Conservation (phyloP, 75 land plant species). For the Cryptomeria japonica region DNA sequence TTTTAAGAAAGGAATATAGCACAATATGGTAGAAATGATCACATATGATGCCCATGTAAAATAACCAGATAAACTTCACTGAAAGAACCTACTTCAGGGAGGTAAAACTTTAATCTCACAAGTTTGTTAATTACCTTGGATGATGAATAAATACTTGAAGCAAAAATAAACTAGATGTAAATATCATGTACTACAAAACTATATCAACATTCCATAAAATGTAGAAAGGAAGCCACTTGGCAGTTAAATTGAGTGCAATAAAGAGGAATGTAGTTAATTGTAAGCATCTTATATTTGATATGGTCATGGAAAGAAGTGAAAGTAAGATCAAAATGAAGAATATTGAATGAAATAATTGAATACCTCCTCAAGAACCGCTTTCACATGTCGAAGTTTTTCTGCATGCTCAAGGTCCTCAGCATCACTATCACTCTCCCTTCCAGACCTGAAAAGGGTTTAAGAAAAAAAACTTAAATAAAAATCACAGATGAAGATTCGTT, state of each 20-base stretch:
- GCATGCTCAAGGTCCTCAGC: slow-evolving; percentile 98
- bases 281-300: not conserved
- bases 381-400: slow-evolving; percentile 98
- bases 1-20: not conserved
- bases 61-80: not conserved
- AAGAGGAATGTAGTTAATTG: not conserved
- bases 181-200: not conserved
- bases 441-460: slow-evolving; percentile 51
- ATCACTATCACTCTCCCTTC: slow-evolving; percentile 97
- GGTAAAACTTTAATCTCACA: not conserved
- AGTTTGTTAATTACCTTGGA: not conserved
- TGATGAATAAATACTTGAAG: not conserved
- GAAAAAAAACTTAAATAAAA: not conserved
- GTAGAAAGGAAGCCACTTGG: not conserved
- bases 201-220: not conserved
- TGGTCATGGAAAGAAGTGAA: not conserved
- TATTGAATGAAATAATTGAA: not conserved
- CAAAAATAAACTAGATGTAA: not conserved
- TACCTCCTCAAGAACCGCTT: slow-evolving; percentile 99
- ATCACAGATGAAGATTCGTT: not conserved
- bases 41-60: not conserved
- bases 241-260: not conserved
- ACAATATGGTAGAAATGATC: not conserved
- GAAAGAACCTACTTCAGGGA: not conserved
- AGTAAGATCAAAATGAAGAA: not conserved